Conservation (phyloP, 2,329 filamentous ascomycete species). For the Penicillium janthinellum region DNA sequence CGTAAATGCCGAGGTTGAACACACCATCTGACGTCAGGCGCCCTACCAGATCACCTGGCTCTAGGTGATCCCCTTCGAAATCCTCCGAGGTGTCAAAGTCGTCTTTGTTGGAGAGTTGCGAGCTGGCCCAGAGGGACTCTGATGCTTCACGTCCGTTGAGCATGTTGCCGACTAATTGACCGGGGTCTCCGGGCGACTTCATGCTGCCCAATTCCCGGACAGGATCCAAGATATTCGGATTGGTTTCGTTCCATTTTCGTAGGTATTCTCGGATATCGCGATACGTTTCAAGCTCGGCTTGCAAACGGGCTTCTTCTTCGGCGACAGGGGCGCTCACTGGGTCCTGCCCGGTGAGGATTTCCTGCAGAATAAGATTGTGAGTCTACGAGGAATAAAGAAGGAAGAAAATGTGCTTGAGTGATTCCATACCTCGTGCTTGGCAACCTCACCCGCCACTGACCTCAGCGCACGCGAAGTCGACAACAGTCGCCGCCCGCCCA, state of each 20-base stretch:
- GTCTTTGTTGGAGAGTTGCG: conserved; percentile 29
- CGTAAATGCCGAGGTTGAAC: conserved; percentile 42
- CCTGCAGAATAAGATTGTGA: neutral
- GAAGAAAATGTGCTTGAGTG: neutral
- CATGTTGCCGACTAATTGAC: conserved; percentile 36
- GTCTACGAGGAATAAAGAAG: neutral
- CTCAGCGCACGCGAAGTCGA: conserved; percentile 16
- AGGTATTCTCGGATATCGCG: conserved; percentile 47
- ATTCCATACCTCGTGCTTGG: conserved; percentile 7
- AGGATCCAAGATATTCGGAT: conserved; percentile 34
- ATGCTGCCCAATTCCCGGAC: conserved; percentile 27
- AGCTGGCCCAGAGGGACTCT: conserved; percentile 31
- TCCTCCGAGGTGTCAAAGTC: conserved; percentile 30
- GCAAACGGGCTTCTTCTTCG: conserved; percentile 30
- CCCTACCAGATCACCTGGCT: conserved; percentile 46
- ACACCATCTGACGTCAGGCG: conserved; percentile 32
- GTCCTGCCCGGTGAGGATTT: neutral
- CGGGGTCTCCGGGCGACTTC: conserved; percentile 11
- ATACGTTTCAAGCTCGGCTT: conserved; percentile 39
- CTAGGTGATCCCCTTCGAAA: conserved; percentile 40
- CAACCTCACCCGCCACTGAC: conserved; percentile 2
- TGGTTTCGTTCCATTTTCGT: conserved; percentile 41
- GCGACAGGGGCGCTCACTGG: neutral
- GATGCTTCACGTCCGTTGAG: conserved; percentile 34
- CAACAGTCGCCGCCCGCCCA: conserved; percentile 8